phyloP scores from a whole-genome alignment of 108 stramenopile genomes.

The Bacterosira constricta region DNA sequence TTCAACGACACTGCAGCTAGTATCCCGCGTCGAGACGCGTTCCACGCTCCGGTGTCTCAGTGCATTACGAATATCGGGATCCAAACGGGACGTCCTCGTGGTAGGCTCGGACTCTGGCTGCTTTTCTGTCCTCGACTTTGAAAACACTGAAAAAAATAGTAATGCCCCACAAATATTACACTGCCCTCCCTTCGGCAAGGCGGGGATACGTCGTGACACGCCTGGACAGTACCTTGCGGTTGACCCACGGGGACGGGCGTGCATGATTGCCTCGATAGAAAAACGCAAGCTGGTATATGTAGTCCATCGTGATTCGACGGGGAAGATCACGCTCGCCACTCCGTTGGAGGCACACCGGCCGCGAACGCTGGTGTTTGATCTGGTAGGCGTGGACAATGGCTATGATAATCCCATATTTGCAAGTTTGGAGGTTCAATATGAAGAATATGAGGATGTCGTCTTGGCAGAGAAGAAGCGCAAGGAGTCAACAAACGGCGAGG shows the following conservation, averaged over 20 bases:
- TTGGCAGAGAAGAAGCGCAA: slow-evolving; percentile 18
- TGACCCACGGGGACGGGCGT: slow-evolving; percentile 95
- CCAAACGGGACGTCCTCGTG: slow-evolving; percentile 88
- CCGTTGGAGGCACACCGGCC: slow-evolving; percentile 97
- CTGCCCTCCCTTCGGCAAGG: slow-evolving; percentile 54
- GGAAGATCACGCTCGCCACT: slow-evolving; percentile 85
- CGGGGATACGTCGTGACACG: slow-evolving; percentile 91
- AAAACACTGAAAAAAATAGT: slow-evolving; percentile 11
- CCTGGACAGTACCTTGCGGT: slow-evolving; percentile 95
- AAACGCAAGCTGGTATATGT: slow-evolving; percentile 98
- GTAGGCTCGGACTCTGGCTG: slow-evolving; percentile 92
- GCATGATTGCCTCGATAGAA: slow-evolving; percentile 90
- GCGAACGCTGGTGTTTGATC: slow-evolving; percentile 80
- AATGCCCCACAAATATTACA: neutral
- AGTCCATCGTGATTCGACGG: slow-evolving; percentile 81
- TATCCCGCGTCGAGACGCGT: slow-evolving; percentile 75
- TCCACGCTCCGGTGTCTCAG: slow-evolving; percentile 71
- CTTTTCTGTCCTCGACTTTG: slow-evolving; percentile 83
- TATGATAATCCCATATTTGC: slow-evolving; percentile 99
- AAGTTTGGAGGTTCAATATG: slow-evolving; percentile 93
- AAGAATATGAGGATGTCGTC: slow-evolving; percentile 73
- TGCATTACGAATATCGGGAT: slow-evolving; percentile 80
- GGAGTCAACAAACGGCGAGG: slow-evolving; percentile 4
- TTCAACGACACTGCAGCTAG: slow-evolving; percentile 58
- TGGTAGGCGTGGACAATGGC: slow-evolving; percentile 94